phyloP scores from a whole-genome alignment of 2,329 filamentous ascomycete species.

The Talaromyces atroroseus region DNA sequence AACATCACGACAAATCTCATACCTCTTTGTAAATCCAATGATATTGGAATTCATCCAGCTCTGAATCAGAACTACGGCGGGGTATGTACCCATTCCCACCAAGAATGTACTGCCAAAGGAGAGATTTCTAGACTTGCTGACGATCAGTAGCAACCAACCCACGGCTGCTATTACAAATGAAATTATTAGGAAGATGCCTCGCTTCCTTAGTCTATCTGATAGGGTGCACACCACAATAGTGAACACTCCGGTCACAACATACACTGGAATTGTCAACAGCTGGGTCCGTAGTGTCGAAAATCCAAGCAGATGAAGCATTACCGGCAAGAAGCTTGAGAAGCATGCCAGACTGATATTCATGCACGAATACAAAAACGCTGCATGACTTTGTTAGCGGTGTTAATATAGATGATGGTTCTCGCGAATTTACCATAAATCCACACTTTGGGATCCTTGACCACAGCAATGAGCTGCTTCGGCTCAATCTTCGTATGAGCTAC shows the following conservation, averaged over 20 bases:
- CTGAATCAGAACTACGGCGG: slow-evolving; percentile 2
- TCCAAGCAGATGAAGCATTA: background rate
- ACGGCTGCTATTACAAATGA: background rate
- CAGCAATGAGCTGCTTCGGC: background rate
- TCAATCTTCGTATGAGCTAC: background rate
- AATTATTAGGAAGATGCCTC: background rate
- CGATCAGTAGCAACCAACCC: background rate
- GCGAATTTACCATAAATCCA: background rate
- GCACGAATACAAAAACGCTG: background rate
- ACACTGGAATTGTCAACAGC: background rate
- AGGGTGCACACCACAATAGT: background rate
- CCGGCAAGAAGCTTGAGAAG: background rate
- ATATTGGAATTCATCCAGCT: slow-evolving; percentile 2
- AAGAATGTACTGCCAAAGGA: background rate
- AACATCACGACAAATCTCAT: background rate
- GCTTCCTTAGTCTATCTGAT: background rate
- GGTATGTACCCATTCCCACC: slow-evolving; percentile 1
- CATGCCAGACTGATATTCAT: slow-evolving; percentile 1
- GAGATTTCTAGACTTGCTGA: background rate
- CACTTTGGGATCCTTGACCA: slow-evolving; percentile 1
- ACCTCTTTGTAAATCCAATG: slow-evolving; percentile 7
- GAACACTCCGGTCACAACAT: background rate
- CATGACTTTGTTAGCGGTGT: background rate
- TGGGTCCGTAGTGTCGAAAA: background rate
- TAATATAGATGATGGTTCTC: too few relatives aligned